Base-by-base conservation (phyloP, 805 yeast species). In the Wickerhamomyces alni region DNA sequence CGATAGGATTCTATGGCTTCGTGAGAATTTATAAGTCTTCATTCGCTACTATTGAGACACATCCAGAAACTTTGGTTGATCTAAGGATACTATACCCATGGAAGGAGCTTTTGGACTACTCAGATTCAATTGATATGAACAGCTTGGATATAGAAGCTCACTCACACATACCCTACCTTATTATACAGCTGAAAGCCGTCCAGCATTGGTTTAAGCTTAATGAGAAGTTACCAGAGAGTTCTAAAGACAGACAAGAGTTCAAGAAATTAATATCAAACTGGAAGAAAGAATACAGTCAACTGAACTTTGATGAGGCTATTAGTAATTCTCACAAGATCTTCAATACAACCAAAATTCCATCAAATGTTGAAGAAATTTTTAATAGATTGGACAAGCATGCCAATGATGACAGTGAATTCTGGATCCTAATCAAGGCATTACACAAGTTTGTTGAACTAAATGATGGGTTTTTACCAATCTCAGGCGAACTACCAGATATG, bases 401-500 rank as follows among this genome's bases (percentile, higher is more conserved):
- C 6, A 40, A 27, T 11, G 15, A 27, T 11, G 24, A 24, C 1
- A 9, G n/a, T 30, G 30, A 36, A n/a, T 43, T 85, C 52, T 87
- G 95, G 95, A 55, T 73, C 2, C 67, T 76, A 16, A 67, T 74
- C 0, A 61, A 58, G 30, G 83, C 88, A 0, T 62, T 87, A 36
- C 62, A 69, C 32, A 43, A 47, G 8, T 87, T 78, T 56, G 67
- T 77, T 0, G 59, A 63, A 17, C 52, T 58, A 15, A 52, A 60
- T 34, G 49, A 54, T 4, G 61, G 65, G 1, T 55, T 62, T 5
- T 63, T 86, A n/a, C 95, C 96, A 0, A 59, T 87, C 2, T 69
- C 81, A 3, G 96, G 95, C 0, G 71, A 65, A 1, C 55, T 89
- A 6, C 95, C 96, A 0, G 98, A 89, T 57, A 91, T 91, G 96